Evolutionary conservation across 768 basidiomycete genomes (phyloP).

Genomic region (Termitomyces sp.): DNA sequence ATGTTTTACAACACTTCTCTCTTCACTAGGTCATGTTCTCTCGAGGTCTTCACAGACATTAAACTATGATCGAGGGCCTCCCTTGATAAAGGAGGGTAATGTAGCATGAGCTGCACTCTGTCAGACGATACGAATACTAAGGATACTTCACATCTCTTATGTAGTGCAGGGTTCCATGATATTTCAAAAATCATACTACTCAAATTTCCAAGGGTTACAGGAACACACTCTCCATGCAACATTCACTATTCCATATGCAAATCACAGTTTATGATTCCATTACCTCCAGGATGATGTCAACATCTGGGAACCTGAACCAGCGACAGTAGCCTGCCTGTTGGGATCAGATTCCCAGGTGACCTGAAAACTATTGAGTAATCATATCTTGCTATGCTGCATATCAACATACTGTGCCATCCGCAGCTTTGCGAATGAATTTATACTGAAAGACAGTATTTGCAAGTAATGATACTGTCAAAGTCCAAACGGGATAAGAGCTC

Average conservation of each 20-base stretch:
- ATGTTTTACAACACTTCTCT: too few species aligned
- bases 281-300: conserved; percentile 41
- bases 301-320: conserved; percentile 33
- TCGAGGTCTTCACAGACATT: too few species aligned
- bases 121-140: too few species aligned
- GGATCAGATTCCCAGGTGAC: conserved; percentile 62
- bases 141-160: too few species aligned
- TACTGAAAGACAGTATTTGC: conserved; percentile 46
- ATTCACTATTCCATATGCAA: background rate
- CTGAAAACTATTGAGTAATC: conserved; percentile 18
- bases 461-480: conserved; percentile 43
- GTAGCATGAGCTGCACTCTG: too few species aligned
- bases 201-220: background rate
- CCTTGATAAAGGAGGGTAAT: too few species aligned
- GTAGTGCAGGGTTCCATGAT: too few species aligned
- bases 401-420: conserved; percentile 40
- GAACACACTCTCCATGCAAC: background rate
- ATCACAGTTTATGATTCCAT: background rate
- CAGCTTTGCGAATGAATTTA: conserved; percentile 57
- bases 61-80: too few species aligned
- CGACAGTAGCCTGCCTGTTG: conserved; percentile 43
- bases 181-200: background rate
- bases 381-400: background rate
- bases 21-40: too few species aligned
- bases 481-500: conserved; percentile 51